Percentiles rank a stretch among this genome's conserved stretches.
phyloP scores from a whole-genome alignment of 305 asterid species.

The Fraxinus ornus region DNA sequence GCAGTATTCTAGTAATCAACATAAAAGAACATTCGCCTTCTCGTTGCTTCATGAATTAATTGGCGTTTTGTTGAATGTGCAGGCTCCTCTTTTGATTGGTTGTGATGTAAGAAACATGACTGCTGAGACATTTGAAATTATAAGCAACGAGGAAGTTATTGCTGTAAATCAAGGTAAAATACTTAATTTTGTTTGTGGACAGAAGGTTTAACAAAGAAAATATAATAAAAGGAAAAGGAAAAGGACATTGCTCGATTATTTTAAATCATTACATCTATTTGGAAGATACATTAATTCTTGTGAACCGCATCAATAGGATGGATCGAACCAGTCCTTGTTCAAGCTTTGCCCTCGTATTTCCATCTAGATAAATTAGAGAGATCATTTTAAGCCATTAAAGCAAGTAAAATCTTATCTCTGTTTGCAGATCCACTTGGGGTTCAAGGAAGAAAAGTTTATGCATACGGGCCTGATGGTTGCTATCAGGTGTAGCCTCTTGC shows the following conservation, averaged over 20 bases:
- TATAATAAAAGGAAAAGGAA: not conserved
- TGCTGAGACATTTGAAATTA: slow-evolving; percentile 62
- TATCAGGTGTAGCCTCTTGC: slow-evolving; percentile 52
- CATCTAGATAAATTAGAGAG: not conserved
- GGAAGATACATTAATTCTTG: not conserved
- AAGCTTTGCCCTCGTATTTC: not conserved
- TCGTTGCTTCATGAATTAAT: slow-evolving; percentile 2
- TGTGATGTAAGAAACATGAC: slow-evolving; percentile 89
- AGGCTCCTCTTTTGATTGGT: slow-evolving; percentile 91
- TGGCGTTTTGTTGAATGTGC: slow-evolving; percentile 23
- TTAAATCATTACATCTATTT: not conserved
- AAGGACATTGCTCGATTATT: not conserved
- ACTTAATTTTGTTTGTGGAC: not conserved
- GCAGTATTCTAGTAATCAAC: not conserved
- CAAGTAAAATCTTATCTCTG: slow-evolving; percentile 5
- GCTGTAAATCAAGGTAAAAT: slow-evolving; percentile 80
- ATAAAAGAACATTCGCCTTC: not conserved
- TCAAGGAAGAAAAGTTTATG: slow-evolving; percentile 80
- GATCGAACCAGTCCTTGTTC: not conserved
- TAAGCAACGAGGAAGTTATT: slow-evolving; percentile 79
- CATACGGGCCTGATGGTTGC: slow-evolving; percentile 55
- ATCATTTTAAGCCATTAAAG: not conserved
- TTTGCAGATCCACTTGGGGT: slow-evolving; percentile 77
- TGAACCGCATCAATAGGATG: not conserved
- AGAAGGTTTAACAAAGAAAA: not conserved